Base-by-base conservation (phyloP, 768 basidiomycete genomes). In the Aureoboletus auriporus region DNA sequence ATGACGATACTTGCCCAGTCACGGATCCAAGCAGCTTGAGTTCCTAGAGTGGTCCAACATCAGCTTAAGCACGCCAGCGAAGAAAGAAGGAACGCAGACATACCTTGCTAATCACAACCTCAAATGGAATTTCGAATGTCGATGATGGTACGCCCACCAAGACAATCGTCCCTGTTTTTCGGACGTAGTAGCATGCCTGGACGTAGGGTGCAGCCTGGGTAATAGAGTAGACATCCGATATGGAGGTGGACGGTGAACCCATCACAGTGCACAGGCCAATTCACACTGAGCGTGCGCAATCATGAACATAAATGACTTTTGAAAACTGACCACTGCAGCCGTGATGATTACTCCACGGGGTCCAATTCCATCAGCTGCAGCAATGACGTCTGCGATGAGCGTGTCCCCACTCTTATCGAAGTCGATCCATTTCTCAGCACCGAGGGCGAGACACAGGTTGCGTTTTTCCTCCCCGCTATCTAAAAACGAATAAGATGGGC, bases 391-490 rank as follows among this genome's bases (percentile, higher is more conserved):
- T 12, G 50, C 48, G 36, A 74, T 69, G 42, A 75, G 57, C 6
- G 31, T 49, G n/a, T 74, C 69, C 40, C 69, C 61, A 26, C 60
- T 62, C 49, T 69, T 61, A 52, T 66, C 70, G 65, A 77, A 80
- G 61, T 79, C 79, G 50, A 80, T 45, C 61, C 61, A 65, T 52
- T 63, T 75, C 50, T 75, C 72, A 0, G 70, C 69, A 2, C 76
- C 75, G 45, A 76, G 68, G 13, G 57, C 17, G 44, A 63, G 51
- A 54, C 69, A 69, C 26, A 75, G 53, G 12, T 65, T 51, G 26
- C 63, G 58, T 59, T 77, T 77, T 27, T 65, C 70, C 9, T 59
- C 70, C 17, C 77, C 74, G 5, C 63, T 72, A 49, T 80, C 78
- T 67, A 9, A n/a, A n/a, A n/a, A n/a, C n/a, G n/a, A n/a, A n/a